These are phyloP conservation scores for Voacanga thouarsii DNA, from an alignment of 257 asterid genomes.

Conservation along the genomic window DNA sequence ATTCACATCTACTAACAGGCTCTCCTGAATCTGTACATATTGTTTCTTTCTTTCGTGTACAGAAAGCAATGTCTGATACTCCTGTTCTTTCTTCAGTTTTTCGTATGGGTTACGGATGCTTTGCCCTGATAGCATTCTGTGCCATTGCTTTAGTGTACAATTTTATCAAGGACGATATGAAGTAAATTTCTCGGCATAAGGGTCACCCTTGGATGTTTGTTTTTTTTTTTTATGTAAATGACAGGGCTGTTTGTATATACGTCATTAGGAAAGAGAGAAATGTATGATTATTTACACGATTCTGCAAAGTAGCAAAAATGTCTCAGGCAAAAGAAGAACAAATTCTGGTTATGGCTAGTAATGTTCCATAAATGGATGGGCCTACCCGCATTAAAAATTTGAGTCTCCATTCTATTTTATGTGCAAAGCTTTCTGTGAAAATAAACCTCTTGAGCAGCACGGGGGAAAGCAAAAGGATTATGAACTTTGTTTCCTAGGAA, in stretches of 20 bases:
- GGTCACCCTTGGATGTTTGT: background rate
- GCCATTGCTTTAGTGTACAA: background rate
- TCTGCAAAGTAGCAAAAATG: too few relatives aligned
- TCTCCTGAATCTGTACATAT: constrained; percentile 17
- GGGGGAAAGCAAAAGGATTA: too few relatives aligned
- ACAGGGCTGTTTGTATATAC: background rate
- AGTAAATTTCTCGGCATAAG: background rate
- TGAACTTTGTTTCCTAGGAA: too few relatives aligned
- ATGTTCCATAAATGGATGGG: too few relatives aligned
- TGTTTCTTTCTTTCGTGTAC: background rate
- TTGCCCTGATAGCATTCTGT: background rate
- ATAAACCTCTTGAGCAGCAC: too few relatives aligned
- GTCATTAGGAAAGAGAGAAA: background rate
- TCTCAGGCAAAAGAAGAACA: too few relatives aligned
- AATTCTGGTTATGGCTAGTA: too few relatives aligned
- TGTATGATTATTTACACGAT: too few relatives aligned
- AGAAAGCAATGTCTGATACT: background rate
- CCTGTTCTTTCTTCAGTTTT: background rate
- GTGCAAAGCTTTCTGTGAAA: too few relatives aligned
- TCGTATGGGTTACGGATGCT: background rate
- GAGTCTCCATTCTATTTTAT: too few relatives aligned
- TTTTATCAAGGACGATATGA: background rate
- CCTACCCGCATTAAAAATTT: too few relatives aligned
- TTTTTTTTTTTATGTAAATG: too few relatives aligned
- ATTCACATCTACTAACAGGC: constrained; percentile 38